phyloP scores from a whole-genome alignment of 1,139 yeast genomes.

The Protomyces pachydermus region DNA sequence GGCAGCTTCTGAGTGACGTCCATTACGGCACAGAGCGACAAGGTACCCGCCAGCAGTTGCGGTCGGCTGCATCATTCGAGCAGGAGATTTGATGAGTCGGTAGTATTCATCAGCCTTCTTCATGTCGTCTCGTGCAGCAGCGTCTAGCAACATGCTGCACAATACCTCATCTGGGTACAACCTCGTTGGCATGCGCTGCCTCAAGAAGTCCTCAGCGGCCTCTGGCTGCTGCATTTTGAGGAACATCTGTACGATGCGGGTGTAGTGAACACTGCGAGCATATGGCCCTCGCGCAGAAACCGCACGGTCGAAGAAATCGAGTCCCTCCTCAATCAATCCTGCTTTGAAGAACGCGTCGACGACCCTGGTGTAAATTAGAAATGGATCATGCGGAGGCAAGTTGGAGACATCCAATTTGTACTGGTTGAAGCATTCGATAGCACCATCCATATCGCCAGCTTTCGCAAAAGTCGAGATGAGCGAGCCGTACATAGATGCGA shows the following conservation, averaged over 20 bases:
- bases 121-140: not conserved
- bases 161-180: not conserved
- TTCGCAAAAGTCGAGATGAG: conserved; percentile 28
- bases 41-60: conserved; percentile 4
- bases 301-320: conserved; percentile 35
- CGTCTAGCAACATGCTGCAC: not conserved
- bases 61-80: not conserved
- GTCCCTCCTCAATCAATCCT: conserved; percentile 35
- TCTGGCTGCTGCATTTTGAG: not conserved
- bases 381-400: conserved; percentile 30
- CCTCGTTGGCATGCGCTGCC: not conserved
- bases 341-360: conserved; percentile 38
- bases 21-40: not conserved
- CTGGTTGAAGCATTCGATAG: conserved; percentile 32
- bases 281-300: not conserved
- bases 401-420: conserved; percentile 29
- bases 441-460: conserved; percentile 28
- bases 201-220: not conserved
- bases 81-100: not conserved
- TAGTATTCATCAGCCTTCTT: not conserved
- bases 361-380: conserved; percentile 36
- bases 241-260: not conserved
- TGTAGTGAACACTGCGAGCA: not conserved
- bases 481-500: conserved; percentile 11
- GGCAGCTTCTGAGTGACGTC: conserved; percentile 1